Percentiles rank a stretch among this genome's conserved stretches.
Evolutionary conservation across 768 basidiomycete genomes (phyloP).

Genomic region (Termitomyces sp.): DNA sequence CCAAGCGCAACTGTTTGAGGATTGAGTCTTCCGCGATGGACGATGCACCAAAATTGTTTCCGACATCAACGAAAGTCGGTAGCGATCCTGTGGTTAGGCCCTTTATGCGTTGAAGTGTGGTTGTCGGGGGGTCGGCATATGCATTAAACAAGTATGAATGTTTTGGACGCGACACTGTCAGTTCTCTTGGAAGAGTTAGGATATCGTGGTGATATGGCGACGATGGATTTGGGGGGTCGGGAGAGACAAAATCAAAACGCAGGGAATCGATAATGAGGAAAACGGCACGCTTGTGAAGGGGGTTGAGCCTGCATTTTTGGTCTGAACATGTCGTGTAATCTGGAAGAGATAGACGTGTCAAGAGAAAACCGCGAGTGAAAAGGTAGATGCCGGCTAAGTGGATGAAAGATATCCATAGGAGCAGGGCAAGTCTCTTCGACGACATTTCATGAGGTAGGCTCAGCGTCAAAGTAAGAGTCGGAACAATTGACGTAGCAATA

Average conservation of each 20-base stretch:
- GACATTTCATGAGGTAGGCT: constrained; percentile 12
- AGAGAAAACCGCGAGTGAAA: constrained; percentile 89
- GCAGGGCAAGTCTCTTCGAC: constrained; percentile 25
- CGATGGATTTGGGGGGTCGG: constrained; percentile 52
- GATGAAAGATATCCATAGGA: constrained; percentile 57
- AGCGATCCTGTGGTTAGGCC: constrained; percentile 92
- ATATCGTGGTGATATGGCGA: constrained; percentile 79
- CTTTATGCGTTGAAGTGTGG: constrained; percentile 93
- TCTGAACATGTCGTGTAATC: constrained; percentile 40
- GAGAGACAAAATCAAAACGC: constrained; percentile 88
- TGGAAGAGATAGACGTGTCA: constrained; percentile 69
- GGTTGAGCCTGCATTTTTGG: constrained; percentile 38
- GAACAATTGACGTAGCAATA: neutral
- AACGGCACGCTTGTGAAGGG: constrained; percentile 77
- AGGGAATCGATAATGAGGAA: constrained; percentile 88
- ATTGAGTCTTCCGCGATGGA: constrained; percentile 87
- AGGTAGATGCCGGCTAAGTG: constrained; percentile 81
- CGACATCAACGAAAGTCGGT: constrained; percentile 94
- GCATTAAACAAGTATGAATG: constrained; percentile 86
- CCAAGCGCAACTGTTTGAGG: constrained; percentile 59
- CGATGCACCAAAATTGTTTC: constrained; percentile 86
- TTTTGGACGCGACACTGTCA: constrained; percentile 56
- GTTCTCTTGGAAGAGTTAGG: constrained; percentile 69
- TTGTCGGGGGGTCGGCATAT: constrained; percentile 91
- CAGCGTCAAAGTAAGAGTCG: neutral